Evolutionary conservation across 2,329 filamentous ascomycete genomes (phyloP), one percentile per base, ranked within the genome.

Genomic region (Dothideomycetidae sp.): DNA sequence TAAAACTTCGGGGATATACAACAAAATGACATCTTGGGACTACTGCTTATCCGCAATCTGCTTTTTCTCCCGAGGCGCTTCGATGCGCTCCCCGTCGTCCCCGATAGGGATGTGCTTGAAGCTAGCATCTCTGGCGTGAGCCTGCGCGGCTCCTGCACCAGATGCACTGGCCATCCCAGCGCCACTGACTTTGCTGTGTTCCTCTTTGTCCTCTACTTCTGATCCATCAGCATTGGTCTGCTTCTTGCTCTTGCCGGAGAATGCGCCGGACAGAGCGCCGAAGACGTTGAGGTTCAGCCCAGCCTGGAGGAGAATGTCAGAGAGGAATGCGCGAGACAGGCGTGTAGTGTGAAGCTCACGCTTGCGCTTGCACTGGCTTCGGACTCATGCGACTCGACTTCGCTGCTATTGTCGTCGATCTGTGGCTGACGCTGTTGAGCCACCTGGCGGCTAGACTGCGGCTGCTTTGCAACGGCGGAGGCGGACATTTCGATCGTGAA

Each of bases 271-370:
- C 26, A 58, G 29, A 5, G 54, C 55, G 31, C 51, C 55, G 41
- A 56, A 55, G 38, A 58, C 42, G 46, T 58, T 57, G 12, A 58
- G 46, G 33, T 58, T 58, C 15, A 58, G 42, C n/a, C 54, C 54
- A 18, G 53, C 53, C 55, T 57, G 26, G n/a, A 15, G 13, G n/a
- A 19, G 15, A 19, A 36, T 36, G 16, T 10, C 7, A 28, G 11
- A 26, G 13, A 36, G 15, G 33, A 12, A 29, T 17, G 14, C 29
- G 19, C 12, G 12, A 12, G 17, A 16, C n/a, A 18, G 23, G 5
- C 1, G 23, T 29, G 23, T 9, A 28, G 12, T 5, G 31, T 10
- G 13, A 4, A 26, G 45, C 52, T 40, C 42, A 55, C 54, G 41
- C 49, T 54, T 5, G 52, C 54, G 35, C 50, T 56, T 11, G 53